Evolutionary conservation across 2,329 filamentous ascomycete species (phyloP).

Genomic region (Fusarium pseudograminearum): DNA sequence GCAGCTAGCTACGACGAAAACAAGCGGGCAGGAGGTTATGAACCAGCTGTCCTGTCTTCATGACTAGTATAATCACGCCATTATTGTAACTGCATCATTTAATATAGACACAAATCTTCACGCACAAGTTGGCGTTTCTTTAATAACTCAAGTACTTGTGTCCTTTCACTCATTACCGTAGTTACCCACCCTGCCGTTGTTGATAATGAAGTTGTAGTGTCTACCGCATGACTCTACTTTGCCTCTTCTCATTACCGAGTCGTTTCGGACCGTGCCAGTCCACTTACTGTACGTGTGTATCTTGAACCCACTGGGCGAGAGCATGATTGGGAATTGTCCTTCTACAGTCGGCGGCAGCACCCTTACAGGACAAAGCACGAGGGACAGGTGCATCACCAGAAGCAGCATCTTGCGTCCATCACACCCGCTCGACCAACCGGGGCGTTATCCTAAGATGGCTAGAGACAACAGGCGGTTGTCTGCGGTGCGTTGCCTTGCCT

Average conservation of each 20-base stretch:
- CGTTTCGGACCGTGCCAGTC: slow-evolving; percentile 16
- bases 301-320: slow-evolving; percentile 4
- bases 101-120: slow-evolving; percentile 18
- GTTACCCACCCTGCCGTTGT: background rate
- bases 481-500: slow-evolving; percentile 18
- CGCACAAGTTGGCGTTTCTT: slow-evolving; percentile 3
- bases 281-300: background rate
- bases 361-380: slow-evolving; percentile 26
- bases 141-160: background rate
- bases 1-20: slow-evolving; percentile 38
- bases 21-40: slow-evolving; percentile 16
- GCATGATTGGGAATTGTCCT: slow-evolving; percentile 18
- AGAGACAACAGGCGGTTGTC: slow-evolving; percentile 30
- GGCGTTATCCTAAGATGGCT: slow-evolving; percentile 36
- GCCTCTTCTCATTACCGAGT: slow-evolving; percentile 22
- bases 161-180: background rate
- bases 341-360: slow-evolving; percentile 16
- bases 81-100: slow-evolving; percentile 16
- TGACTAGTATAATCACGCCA: slow-evolving; percentile 25
- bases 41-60: slow-evolving; percentile 21
- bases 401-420: slow-evolving; percentile 40
- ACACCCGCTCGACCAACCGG: slow-evolving; percentile 39
- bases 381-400: slow-evolving; percentile 34
- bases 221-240: slow-evolving; percentile 4
- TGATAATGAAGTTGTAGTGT: background rate